Base-by-base conservation (phyloP, 257 asterid genomes). In the Apocynum venetum region DNA sequence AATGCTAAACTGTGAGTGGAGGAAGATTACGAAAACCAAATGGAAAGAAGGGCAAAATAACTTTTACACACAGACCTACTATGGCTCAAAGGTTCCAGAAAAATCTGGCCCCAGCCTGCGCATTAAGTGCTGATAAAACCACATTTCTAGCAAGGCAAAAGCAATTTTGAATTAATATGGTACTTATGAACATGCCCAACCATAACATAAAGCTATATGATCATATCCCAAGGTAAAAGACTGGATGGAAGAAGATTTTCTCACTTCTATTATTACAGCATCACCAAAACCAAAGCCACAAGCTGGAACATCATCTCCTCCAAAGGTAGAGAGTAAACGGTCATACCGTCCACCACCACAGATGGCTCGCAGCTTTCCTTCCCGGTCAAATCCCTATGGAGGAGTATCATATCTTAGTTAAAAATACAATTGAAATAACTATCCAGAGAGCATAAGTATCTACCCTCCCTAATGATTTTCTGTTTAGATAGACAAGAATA, bases 221-320 rank as follows among this genome's bases (percentile, higher is more conserved):
- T 57, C 9, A 55, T 13, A 56, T 19, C 36, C 38, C 12, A 59
- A 31, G 17, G 12, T 15, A 65, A 44, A 19, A 55, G 46, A 36
- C 2, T 15, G 40, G 59, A 48, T 57, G 76, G 31, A 76, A 72
- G 77, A 85, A 74, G 72, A 63, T 72, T 35, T 4, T 84, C 97
- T 87, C 80, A 95, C 99, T 89, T 96, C 99, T n/a, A 93, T 68
- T 79, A 96, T 88, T 60, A 96, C 99, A 46, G 99, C 99, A 86
- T 96, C 99, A 35, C 98, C 99, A 76, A 93, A 93, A 81, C 99
- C 99, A 87, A 93, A 95, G 76, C 99, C 99, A 86, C 99, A 95
- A 72, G 99, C 98, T 57, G 99, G 97, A 78, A 91, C 60, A 78
- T 93, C 98, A 75, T 95, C 97, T 38, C 98, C 98, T 80, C 98